Conservation (phyloP, 2,329 filamentous ascomycete species). For the Cytospora leucostoma region DNA sequence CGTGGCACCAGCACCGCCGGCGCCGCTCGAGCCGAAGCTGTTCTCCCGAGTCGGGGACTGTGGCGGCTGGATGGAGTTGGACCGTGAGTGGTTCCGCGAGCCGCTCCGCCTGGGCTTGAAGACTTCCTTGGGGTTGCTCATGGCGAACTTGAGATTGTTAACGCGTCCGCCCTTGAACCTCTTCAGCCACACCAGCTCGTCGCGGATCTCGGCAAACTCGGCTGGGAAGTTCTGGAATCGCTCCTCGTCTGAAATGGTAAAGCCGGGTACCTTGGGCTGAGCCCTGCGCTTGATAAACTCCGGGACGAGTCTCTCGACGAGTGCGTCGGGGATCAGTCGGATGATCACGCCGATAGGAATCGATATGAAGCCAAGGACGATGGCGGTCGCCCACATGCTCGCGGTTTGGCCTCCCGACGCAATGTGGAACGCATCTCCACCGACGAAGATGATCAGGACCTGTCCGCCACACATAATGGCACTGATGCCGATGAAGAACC, state of each 20-base stretch:
- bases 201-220: constrained; percentile 71
- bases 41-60: constrained; percentile 64
- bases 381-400: constrained; percentile 84
- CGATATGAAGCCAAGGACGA: constrained; percentile 81
- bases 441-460: constrained; percentile 85
- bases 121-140: constrained; percentile 72
- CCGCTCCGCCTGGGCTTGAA: constrained; percentile 64
- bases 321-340: constrained; percentile 76
- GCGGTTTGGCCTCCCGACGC: constrained; percentile 60
- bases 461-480: constrained; percentile 86
- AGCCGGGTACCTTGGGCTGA: constrained; percentile 48
- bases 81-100: constrained; percentile 56
- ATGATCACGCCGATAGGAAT: constrained; percentile 81
- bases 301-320: constrained; percentile 56
- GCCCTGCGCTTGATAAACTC: constrained; percentile 53
- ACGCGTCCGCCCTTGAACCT: constrained; percentile 79
- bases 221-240: constrained; percentile 68
- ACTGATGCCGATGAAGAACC: constrained; percentile 87
- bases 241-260: constrained; percentile 65
- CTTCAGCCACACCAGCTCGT: constrained; percentile 80
- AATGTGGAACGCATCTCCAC: constrained; percentile 79
- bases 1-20: constrained; percentile 40
- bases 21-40: constrained; percentile 48
- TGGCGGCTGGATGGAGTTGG: constrained; percentile 62
- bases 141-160: constrained; percentile 77